Percentiles rank a stretch among this genome's conserved stretches.
Conservation (phyloP, 306 rosid genomes). For the Potentilla sterilis region DNA sequence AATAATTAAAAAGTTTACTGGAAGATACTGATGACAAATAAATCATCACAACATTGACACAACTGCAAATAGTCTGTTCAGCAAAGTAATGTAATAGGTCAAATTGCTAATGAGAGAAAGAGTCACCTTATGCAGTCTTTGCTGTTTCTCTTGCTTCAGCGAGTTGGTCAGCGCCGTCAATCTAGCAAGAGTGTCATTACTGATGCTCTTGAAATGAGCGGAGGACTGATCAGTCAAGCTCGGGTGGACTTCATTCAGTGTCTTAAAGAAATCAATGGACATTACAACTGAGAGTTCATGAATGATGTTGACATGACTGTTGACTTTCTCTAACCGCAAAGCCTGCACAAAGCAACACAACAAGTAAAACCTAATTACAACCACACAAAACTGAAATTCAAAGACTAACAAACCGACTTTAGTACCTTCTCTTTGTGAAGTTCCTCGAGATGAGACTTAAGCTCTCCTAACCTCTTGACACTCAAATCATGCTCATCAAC, state of each 20-base stretch:
- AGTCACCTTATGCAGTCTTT: conserved; percentile 73
- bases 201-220: conserved; percentile 53
- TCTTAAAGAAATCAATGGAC: conserved; percentile 62
- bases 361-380: conserved; percentile 1
- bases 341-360: conserved; percentile 43
- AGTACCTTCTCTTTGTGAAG: conserved; percentile 81
- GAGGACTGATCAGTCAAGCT: conserved; percentile 55
- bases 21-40: not conserved
- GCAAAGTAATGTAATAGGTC: not conserved
- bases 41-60: not conserved
- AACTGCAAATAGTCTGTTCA: not conserved
- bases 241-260: conserved; percentile 64
- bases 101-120: not conserved
- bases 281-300: conserved; percentile 63
- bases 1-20: not conserved
- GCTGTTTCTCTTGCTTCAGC: conserved; percentile 63
- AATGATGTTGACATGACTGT: conserved; percentile 45
- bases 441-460: conserved; percentile 68
- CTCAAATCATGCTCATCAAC: conserved; percentile 50
- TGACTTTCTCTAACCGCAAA: conserved; percentile 69
- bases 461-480: conserved; percentile 63
- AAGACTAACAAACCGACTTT: not conserved
- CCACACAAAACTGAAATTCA: conserved; percentile 5
- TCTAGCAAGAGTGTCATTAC: conserved; percentile 82
- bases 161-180: conserved; percentile 60